These are phyloP conservation scores for Acer negundo DNA, from an alignment of 345 rosid genomes.

Conservation along the genomic window DNA sequence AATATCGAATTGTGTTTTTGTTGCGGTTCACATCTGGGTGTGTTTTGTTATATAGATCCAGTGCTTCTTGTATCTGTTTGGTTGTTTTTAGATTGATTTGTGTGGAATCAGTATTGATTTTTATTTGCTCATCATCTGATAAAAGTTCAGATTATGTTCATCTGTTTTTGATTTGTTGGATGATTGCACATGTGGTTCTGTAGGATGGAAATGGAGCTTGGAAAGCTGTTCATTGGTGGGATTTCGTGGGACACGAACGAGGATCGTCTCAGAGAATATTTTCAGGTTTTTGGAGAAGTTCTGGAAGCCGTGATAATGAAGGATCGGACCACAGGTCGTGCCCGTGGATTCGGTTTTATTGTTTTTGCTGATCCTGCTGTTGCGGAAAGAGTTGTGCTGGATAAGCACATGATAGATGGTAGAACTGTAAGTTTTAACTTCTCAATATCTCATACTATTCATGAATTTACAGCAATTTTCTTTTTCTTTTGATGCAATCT, in stretches of 20 bases:
- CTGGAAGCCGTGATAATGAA: slow-evolving; percentile 88
- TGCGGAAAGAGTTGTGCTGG: slow-evolving; percentile 77
- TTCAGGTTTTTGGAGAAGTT: slow-evolving; percentile 77
- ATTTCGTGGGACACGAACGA: slow-evolving; percentile 95
- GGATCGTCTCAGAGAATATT: slow-evolving; percentile 83
- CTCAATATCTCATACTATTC: slow-evolving; percentile 2
- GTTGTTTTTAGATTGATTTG: slow-evolving; percentile 7
- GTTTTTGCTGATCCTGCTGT: slow-evolving; percentile 79
- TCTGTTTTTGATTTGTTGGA: slow-evolving; percentile 17
- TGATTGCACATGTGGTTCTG: slow-evolving; percentile 21
- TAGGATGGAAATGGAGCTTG: slow-evolving; percentile 84
- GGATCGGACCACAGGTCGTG: slow-evolving; percentile 94
- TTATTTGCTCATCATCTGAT: neutral
- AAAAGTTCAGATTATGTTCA: neutral
- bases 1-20: slow-evolving; percentile 13
- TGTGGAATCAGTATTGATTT: slow-evolving; percentile 4
- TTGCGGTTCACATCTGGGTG: slow-evolving; percentile 17
- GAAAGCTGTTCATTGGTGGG: slow-evolving; percentile 92
- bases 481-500: slow-evolving; percentile 11
- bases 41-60: slow-evolving; percentile 30
- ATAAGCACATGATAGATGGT: slow-evolving; percentile 80
- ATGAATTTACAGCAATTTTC: slow-evolving; percentile 14
- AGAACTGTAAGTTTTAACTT: slow-evolving; percentile 63
- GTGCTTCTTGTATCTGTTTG: slow-evolving; percentile 3
- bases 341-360: slow-evolving; percentile 92